Percentiles rank a stretch among this genome's conserved stretches.
Conservation (phyloP, 192 early-diverging fungal species). For the Gryganskiella cystojenkinii region DNA sequence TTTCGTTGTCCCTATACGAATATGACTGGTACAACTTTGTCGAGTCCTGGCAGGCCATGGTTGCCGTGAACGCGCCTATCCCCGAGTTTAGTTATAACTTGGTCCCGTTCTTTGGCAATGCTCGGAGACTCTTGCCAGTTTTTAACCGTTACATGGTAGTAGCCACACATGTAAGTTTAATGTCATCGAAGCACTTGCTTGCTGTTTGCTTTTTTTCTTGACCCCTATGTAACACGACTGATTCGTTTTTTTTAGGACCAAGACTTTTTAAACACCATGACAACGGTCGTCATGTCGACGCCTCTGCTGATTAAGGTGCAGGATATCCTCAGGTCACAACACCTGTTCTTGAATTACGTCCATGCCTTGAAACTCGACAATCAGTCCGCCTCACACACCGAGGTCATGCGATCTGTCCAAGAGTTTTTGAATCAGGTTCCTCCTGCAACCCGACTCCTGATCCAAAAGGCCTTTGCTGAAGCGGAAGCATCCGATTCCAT, state of each 20-base stretch:
- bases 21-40: constrained; percentile 54
- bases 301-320: constrained; percentile 49
- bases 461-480: constrained; percentile 56
- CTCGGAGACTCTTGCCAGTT: constrained; percentile 39
- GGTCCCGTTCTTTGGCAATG: constrained; percentile 52
- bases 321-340: constrained; percentile 27
- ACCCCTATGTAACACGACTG: neutral
- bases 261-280: constrained; percentile 38
- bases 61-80: constrained; percentile 48
- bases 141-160: constrained; percentile 52
- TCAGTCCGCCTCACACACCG: constrained; percentile 52
- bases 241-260: constrained; percentile 18
- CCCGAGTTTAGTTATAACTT: constrained; percentile 40
- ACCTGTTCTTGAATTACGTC: constrained; percentile 48
- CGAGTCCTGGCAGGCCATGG: constrained; percentile 50
- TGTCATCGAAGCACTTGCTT: constrained; percentile 17
- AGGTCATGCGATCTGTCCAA: constrained; percentile 56
- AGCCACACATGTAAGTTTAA: constrained; percentile 37
- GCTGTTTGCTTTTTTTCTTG: neutral
- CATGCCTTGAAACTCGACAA: constrained; percentile 56
- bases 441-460: constrained; percentile 32
- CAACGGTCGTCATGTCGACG: constrained; percentile 41
- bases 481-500: constrained; percentile 52
- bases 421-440: constrained; percentile 47
- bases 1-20: constrained; percentile 50